Conservation (phyloP, 768 basidiomycete genomes). For the Podaxis rugospora region DNA sequence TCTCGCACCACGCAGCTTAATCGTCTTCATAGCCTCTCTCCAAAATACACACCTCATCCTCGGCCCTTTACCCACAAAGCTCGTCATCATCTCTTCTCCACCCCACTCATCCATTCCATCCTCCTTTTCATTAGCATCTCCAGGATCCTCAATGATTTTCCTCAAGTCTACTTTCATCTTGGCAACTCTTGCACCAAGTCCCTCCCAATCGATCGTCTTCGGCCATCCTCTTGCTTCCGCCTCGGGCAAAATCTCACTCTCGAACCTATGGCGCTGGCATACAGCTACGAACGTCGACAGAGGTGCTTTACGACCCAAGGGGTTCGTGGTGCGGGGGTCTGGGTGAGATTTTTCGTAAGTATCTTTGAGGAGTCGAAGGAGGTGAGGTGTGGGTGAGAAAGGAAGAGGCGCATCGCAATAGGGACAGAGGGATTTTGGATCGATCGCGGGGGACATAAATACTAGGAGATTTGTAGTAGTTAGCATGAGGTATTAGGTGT, state of each 20-base stretch:
- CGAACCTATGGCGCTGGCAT: conserved; percentile 79
- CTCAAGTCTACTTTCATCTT: conserved; percentile 43
- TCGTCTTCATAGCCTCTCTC: conserved; percentile 57
- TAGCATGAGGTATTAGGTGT: background rate
- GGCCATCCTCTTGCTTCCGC: conserved; percentile 77
- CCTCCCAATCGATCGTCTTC: conserved; percentile 59
- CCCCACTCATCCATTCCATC: background rate
- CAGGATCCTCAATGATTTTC: conserved; percentile 47
- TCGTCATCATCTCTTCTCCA: conserved; percentile 20
- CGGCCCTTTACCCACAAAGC: conserved; percentile 22
- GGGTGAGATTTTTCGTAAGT: conserved; percentile 49
- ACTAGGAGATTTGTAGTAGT: conserved; percentile 30
- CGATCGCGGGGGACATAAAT: conserved; percentile 43
- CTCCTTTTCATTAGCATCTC: conserved; percentile 13
- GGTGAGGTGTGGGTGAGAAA: conserved; percentile 49
- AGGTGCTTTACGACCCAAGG: conserved; percentile 53
- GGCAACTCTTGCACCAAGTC: conserved; percentile 48
- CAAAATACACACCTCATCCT: conserved; percentile 55
- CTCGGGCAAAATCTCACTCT: conserved; percentile 66
- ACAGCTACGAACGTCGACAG: conserved; percentile 59
- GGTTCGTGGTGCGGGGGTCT: conserved; percentile 67
- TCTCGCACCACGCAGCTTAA: conserved; percentile 62
- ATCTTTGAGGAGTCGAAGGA: conserved; percentile 47
- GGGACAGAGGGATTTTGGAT: conserved; percentile 71
- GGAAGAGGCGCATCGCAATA: conserved; percentile 78